A percentile compares a stretch with the other conserved stretches of the same genome.
Conservation (phyloP, 2,329 filamentous ascomycete genomes). For the Neoscytalidium dimidiatum region DNA sequence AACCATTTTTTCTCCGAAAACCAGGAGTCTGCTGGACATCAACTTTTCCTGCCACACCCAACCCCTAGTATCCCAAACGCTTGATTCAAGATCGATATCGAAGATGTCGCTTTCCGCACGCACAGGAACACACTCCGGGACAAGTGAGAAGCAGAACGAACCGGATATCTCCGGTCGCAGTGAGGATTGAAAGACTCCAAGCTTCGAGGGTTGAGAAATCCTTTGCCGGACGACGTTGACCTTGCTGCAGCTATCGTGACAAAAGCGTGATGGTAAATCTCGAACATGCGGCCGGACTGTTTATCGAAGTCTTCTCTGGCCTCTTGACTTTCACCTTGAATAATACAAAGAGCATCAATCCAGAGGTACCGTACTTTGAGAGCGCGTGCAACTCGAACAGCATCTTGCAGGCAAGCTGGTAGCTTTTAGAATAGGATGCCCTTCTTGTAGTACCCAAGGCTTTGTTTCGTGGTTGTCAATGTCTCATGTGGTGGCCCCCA, state of each 20-base stretch:
- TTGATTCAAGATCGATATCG: neutral
- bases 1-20: neutral
- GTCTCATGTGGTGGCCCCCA: neutral
- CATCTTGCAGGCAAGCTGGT: conserved; percentile 23
- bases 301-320: conserved; percentile 21
- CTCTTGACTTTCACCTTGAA: conserved; percentile 29
- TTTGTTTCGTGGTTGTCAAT: neutral
- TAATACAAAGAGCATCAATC: neutral
- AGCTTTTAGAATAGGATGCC: neutral
- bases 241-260: neutral
- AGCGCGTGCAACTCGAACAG: conserved; percentile 22
- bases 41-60: neutral
- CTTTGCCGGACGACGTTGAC: neutral
- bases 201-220: neutral
- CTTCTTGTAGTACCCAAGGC: neutral
- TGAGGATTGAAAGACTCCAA: neutral
- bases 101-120: neutral
- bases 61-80: neutral
- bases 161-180: neutral
- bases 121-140: neutral
- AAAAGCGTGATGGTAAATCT: neutral
- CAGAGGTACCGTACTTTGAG: neutral
- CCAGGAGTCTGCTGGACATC: neutral
- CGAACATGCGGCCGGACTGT: neutral
- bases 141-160: neutral